Evolutionary conservation across 805 yeast species (phyloP), one percentile per base, ranked within the genome.

Genomic region (Pichia membranifaciens): DNA sequence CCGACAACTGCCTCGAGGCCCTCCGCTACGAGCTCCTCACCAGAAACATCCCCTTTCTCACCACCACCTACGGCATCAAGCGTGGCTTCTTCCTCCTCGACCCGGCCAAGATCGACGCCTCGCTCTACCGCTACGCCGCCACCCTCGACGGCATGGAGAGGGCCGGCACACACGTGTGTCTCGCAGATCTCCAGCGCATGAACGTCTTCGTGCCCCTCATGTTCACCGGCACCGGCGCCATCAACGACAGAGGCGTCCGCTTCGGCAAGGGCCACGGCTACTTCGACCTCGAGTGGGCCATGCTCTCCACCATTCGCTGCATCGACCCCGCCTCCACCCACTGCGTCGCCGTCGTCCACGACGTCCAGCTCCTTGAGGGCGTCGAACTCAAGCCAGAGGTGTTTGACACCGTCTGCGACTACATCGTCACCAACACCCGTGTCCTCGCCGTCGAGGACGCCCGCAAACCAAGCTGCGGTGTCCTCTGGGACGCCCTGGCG

Each of bases 221-320:
- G 65, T 50, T 62, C 15, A 62, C 66, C 6, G 66, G 65, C 7
- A 60, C 66, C 1, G 65, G 65, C 28, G 66, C 66, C 16, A 60
- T 62, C 34, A 62, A 62, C 44, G 51, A 52, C 39, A 55, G 54
- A 38, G 66, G 66, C 16, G 54, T 62, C 15, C 44, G 66, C 28
- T 60, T 62, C 38, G 66, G 66, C 31, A 62, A 62, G 45, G 66
- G 66, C 4, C 66, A 62, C 45, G 66, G 65, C 2, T 61, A 49
- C 43, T 62, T 62, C 44, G 66, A 62, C 43, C 50, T 59, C 25
- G 66, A 62, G 47, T 62, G 66, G 66, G 66, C 60, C 10, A 60
- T 62, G 61, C 44, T 62, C 17, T 61, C 54, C 36, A 49, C 60
- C 6, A 58, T 62, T 20, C 56, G 58, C 5, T 56, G 52, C 15